These are phyloP conservation scores for Nicotiana benthamiana DNA, from an alignment of 257 asterid species.

Conservation along the genomic window DNA sequence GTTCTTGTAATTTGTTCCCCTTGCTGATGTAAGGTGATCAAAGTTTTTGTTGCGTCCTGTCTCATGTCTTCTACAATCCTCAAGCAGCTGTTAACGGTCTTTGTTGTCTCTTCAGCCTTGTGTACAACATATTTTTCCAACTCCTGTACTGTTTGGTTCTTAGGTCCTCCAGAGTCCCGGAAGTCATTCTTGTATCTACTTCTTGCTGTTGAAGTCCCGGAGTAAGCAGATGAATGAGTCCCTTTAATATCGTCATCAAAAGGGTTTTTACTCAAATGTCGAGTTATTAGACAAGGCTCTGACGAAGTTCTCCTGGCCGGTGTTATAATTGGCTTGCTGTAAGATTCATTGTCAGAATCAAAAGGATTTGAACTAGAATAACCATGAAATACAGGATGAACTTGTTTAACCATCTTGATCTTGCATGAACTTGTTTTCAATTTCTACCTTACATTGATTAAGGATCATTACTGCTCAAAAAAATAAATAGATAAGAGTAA, in stretches of 20 bases:
- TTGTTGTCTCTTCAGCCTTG: conserved; percentile 84
- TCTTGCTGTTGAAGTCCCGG: conserved; percentile 30
- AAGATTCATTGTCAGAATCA: conserved; percentile 61
- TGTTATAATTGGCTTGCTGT: conserved; percentile 37
- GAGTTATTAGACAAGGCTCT: conserved; percentile 42
- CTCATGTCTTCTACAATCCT: conserved; percentile 90
- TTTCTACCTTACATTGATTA: too few species aligned
- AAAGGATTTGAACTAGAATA: conserved; percentile 53
- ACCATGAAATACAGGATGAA: conserved; percentile 7
- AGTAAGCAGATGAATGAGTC: conserved; percentile 34
- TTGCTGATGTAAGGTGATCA: conserved; percentile 81
- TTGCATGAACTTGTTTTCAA: too few species aligned
- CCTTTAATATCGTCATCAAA: conserved; percentile 50
- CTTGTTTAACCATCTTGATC: too few species aligned
- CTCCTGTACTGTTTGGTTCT: conserved; percentile 65
- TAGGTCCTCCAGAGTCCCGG: conserved; percentile 63
- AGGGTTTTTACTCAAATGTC: conserved; percentile 42
- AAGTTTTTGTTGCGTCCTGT: conserved; percentile 81
- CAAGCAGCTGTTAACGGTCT: conserved; percentile 56
- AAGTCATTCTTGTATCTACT: conserved; percentile 60
- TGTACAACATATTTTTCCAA: conserved; percentile 64
- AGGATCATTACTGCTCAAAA: too few species aligned
- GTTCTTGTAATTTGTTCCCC: conserved; percentile 87
- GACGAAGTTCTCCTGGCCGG: conserved; percentile 53
- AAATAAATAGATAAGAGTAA: too few species aligned